These are phyloP conservation scores for Crotalaria pallida DNA, from an alignment of 306 rosid species.

Conservation along the genomic window DNA sequence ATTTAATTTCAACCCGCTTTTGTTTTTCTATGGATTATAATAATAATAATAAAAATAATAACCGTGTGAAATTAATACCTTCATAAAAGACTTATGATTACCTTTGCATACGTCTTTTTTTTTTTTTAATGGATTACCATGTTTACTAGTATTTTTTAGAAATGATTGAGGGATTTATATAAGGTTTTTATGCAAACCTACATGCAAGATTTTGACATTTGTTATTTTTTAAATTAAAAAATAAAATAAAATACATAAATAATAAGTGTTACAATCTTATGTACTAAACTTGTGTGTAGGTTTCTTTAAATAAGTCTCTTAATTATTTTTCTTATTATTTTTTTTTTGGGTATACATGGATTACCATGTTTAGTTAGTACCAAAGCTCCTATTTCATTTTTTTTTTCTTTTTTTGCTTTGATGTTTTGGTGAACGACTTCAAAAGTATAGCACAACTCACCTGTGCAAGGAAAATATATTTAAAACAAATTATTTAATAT, in stretches of 20 bases:
- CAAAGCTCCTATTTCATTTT: background rate
- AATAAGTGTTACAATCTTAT: too few species aligned
- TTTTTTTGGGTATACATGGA: background rate
- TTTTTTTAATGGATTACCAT: background rate
- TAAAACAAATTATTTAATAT: too few species aligned
- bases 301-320: too few species aligned
- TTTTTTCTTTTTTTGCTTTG: background rate
- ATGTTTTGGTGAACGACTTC: background rate
- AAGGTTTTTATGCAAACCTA: too few species aligned
- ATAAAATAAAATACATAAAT: too few species aligned
- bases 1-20: conserved; percentile 7
- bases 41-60: background rate
- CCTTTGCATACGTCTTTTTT: background rate
- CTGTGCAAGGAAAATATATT: background rate
- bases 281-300: too few species aligned
- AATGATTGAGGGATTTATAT: too few species aligned
- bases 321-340: too few species aligned
- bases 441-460: background rate
- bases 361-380: background rate
- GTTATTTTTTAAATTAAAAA: too few species aligned
- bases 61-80: background rate
- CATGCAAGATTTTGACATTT: too few species aligned
- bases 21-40: background rate
- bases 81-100: background rate
- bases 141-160: too few species aligned